Evolutionary conservation across 768 basidiomycete genomes (phyloP).

Genomic region (Trichaptum fuscoviolaceum): DNA sequence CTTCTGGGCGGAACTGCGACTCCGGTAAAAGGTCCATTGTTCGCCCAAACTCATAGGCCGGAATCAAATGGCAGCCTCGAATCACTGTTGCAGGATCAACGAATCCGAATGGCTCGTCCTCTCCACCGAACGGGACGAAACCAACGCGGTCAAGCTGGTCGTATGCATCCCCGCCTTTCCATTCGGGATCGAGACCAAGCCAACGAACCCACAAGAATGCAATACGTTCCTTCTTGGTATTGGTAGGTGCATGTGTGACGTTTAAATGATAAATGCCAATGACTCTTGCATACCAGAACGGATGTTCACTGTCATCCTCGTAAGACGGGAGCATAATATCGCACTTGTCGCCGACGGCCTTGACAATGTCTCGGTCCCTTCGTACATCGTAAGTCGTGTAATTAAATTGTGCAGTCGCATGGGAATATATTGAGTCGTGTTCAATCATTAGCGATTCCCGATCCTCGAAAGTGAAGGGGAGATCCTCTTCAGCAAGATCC

Average conservation of each 20-base stretch:
- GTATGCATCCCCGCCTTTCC: conserved; percentile 21
- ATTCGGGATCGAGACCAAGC: conserved; percentile 25
- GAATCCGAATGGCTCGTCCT: conserved; percentile 37
- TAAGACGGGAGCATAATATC: conserved; percentile 31
- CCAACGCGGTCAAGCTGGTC: conserved; percentile 31
- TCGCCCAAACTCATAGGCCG: conserved; percentile 27
- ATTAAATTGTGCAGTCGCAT: conserved; percentile 25
- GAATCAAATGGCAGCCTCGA: conserved; percentile 36
- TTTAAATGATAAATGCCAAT: conserved; percentile 27
- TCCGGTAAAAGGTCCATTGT: conserved; percentile 14
- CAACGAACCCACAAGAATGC: conserved; percentile 40
- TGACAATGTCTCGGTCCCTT: conserved; percentile 35
- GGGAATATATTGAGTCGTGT: conserved; percentile 5
- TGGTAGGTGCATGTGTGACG: conserved; percentile 12
- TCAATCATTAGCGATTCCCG: background rate
- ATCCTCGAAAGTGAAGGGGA: conserved; percentile 6
- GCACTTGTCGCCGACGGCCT: conserved; percentile 25
- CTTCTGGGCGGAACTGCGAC: conserved; percentile 7
- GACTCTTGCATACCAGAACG: conserved; percentile 31
- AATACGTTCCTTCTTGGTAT: conserved; percentile 18
- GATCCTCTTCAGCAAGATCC: conserved; percentile 23
- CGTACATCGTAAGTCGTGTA: conserved; percentile 41
- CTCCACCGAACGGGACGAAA: conserved; percentile 25
- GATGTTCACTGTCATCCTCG: conserved; percentile 18
- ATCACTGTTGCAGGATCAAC: conserved; percentile 38